These are phyloP conservation scores for Cercospora sp. DNA, from an alignment of 2,329 filamentous ascomycete genomes.

Conservation along the genomic window DNA sequence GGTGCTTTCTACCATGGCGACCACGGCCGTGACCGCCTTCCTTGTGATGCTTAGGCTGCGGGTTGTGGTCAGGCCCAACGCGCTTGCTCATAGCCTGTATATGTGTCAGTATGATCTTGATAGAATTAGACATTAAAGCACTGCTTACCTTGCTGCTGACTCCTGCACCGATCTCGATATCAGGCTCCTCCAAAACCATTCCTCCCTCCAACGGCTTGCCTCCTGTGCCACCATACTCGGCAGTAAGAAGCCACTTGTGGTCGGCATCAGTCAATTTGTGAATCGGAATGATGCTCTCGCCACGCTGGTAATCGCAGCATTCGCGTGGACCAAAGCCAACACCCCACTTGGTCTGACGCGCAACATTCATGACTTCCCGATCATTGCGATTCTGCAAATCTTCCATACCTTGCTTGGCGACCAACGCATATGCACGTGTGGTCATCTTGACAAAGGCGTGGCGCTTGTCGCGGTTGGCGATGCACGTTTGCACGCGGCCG, in stretches of 20 bases:
- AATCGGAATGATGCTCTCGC: conserved; percentile 91
- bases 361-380: conserved; percentile 67
- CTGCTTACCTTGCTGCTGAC: conserved; percentile 75
- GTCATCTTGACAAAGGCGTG: conserved; percentile 99
- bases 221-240: conserved; percentile 89
- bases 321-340: conserved; percentile 96
- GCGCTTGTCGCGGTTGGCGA: conserved; percentile 96
- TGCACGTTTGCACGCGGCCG: conserved; percentile 92
- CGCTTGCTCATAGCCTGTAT: conserved; percentile 40
- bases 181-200: conserved; percentile 91
- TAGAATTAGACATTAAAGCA: neutral
- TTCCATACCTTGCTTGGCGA: conserved; percentile 85
- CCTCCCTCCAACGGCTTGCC: conserved; percentile 76
- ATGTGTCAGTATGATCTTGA: neutral
- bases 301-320: conserved; percentile 92
- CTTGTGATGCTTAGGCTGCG: conserved; percentile 28
- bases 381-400: conserved; percentile 79
- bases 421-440: conserved; percentile 78
- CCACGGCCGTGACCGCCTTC: conserved; percentile 27
- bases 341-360: conserved; percentile 83
- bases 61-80: conserved; percentile 38
- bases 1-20: conserved; percentile 33
- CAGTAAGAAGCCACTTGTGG: conserved; percentile 93
- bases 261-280: conserved; percentile 91
- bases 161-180: conserved; percentile 96